These are phyloP conservation scores for Raffaelea arxii DNA, from an alignment of 2,329 filamentous ascomycete species.

Conservation along the genomic window DNA sequence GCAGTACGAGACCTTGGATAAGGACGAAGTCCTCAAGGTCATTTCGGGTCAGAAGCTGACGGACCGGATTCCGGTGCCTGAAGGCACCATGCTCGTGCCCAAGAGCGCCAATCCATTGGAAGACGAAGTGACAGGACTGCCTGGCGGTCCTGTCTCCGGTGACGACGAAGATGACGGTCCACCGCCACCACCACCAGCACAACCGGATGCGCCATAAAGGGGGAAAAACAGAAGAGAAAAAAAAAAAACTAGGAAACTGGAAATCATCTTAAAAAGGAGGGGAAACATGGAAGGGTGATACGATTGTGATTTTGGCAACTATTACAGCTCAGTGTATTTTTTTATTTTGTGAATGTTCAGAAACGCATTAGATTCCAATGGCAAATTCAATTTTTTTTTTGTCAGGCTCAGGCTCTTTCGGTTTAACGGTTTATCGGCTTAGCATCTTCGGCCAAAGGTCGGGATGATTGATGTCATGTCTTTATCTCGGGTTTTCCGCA, in stretches of 20 bases:
- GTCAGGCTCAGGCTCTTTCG: background rate
- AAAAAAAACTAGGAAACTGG: background rate
- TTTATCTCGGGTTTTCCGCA: too few relatives aligned
- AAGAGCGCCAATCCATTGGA: constrained; percentile 10
- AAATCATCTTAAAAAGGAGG: too few relatives aligned
- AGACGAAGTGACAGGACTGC: constrained; percentile 7
- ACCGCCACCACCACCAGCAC: constrained; percentile 12
- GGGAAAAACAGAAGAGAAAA: background rate
- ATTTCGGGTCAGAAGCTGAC: constrained; percentile 76
- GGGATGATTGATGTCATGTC: too few relatives aligned
- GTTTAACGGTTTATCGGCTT: too few relatives aligned
- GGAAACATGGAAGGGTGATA: background rate
- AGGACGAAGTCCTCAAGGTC: constrained; percentile 82
- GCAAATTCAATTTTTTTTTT: background rate
- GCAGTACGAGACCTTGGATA: constrained; percentile 87
- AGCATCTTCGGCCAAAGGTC: too few relatives aligned
- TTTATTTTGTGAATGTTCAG: background rate
- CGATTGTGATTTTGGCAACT: too few relatives aligned
- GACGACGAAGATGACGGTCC: constrained; percentile 8
- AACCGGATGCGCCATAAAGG: constrained; percentile 8
- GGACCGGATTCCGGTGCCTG: constrained; percentile 52
- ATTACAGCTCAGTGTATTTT: background rate
- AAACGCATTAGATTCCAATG: too few relatives aligned
- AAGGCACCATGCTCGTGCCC: constrained; percentile 59
- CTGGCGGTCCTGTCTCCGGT: constrained; percentile 2